These are phyloP conservation scores for Trypanosoma conorhini DNA, from an alignment of 208 protist species.

Conservation along the genomic window DNA sequence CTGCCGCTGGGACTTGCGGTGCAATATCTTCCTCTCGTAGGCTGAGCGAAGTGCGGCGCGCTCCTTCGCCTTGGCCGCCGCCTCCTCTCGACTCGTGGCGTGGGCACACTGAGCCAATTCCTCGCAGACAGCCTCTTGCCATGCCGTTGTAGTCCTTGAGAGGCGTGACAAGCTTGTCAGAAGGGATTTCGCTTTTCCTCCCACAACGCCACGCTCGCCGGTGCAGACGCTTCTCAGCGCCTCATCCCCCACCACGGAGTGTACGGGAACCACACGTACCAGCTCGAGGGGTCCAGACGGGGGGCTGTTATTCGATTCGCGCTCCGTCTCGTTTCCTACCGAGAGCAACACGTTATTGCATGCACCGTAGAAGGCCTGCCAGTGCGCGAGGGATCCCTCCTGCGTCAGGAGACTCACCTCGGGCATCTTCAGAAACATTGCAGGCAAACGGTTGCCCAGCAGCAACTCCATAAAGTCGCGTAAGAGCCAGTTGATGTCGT, in stretches of 20 bases:
- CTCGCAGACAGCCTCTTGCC: slow-evolving; percentile 68
- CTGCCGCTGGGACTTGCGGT: slow-evolving; percentile 31
- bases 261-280: background rate
- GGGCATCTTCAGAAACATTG: slow-evolving; percentile 29
- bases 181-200: background rate
- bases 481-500: slow-evolving; percentile 26
- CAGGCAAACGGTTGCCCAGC: background rate
- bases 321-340: slow-evolving; percentile 27
- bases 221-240: background rate
- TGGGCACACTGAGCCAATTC: slow-evolving; percentile 50
- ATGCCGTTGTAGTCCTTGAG: slow-evolving; percentile 51
- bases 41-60: slow-evolving; percentile 32
- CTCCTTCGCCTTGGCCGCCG: slow-evolving; percentile 8
- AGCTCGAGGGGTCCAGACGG: background rate
- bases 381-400: slow-evolving; percentile 43
- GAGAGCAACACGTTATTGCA: slow-evolving; percentile 63
- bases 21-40: slow-evolving; percentile 38
- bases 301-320: background rate
- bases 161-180: slow-evolving; percentile 37
- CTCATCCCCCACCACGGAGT: background rate
- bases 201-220: background rate
- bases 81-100: slow-evolving; percentile 33
- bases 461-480: slow-evolving; percentile 39
- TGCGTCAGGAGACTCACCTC: slow-evolving; percentile 42
- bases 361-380: slow-evolving; percentile 54